phyloP scores from a whole-genome alignment of 805 yeast genomes.

The Wickerhamiella azyma region DNA sequence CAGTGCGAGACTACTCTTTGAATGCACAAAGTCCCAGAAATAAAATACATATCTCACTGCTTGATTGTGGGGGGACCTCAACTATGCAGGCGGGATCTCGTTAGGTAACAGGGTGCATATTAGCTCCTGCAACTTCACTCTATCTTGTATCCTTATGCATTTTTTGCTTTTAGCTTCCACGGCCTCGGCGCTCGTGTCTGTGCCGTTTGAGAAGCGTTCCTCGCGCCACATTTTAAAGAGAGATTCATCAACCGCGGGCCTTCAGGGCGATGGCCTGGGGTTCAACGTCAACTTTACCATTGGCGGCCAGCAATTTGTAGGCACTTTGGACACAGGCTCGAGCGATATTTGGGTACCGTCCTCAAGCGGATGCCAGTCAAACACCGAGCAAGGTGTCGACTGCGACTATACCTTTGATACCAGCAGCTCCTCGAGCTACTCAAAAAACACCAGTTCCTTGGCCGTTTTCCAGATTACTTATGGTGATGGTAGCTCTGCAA shows the following conservation, averaged over 20 bases:
- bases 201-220: neutral
- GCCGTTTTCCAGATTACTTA: conserved; percentile 19
- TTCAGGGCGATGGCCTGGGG: neutral
- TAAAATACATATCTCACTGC: too few species aligned
- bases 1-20: too few species aligned
- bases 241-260: neutral
- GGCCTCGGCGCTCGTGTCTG: neutral
- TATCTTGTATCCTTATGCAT: neutral
- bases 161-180: neutral
- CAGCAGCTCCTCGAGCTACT: neutral
- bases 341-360: conserved; percentile 51
- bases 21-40: too few species aligned
- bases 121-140: neutral
- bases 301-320: conserved; percentile 2
- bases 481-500: conserved; percentile 36
- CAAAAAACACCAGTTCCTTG: neutral
- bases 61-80: too few species aligned
- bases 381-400: neutral
- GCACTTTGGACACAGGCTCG: conserved; percentile 57
- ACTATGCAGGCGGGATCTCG: too few species aligned
- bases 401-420: conserved; percentile 1
- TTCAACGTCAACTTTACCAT: neutral
- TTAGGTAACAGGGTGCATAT: neutral
- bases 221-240: neutral
- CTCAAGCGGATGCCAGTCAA: conserved; percentile 5